Evolutionary conservation across 225 moss, liverwort and hornwort genomes (phyloP), one percentile per base, ranked within the genome.

Genomic region (Sphagnum contortum): DNA sequence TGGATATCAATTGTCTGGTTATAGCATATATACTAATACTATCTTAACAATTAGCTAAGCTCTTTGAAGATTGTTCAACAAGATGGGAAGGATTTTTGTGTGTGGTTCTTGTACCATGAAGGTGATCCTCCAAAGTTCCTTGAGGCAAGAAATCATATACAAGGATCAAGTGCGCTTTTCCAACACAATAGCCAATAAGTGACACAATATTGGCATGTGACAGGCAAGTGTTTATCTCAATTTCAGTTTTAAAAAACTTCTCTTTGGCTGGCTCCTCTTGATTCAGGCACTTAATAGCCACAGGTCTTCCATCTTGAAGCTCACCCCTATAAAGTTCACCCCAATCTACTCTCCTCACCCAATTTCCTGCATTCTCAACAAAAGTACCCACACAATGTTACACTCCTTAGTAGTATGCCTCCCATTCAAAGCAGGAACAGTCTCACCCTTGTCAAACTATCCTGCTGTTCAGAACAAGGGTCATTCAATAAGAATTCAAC

Each of bases 111-210:
- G 3, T 81, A 84, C 84, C 78, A 67, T 84, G 84, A 48, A 84
- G 84, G 61, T 84, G 84, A 68, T 84, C 84, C 54, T 84, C 84
- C 60, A 84, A 70, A 64, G 80, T 84, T 57, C 84, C 84, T 6
- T 73, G 66, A 3, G 81, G 54, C 61, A 84, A 75, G 75, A 81
- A 73, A 44, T 84, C 80, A 50, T 81, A 84, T 66, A 84, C 80
- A 55, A 84, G 78, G 64, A 84, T 78, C 66, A 84, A 78, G 61
- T 84, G 84, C 49, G 47, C 49, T 4, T 64, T 70, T 50, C 71
- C 80, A 50, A 81, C 84, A 62, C 69, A 84, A 69, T 84, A 84
- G 61, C 84, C 84, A 57, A 81, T 71, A 63, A 84, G 70, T 45
- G 84, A 69, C 64, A 81, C 80, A 60, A 84, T 78, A 48, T 84